Evolutionary conservation across 2,329 filamentous ascomycete species (phyloP).

Genomic region (Colletotrichum simmondsii): DNA sequence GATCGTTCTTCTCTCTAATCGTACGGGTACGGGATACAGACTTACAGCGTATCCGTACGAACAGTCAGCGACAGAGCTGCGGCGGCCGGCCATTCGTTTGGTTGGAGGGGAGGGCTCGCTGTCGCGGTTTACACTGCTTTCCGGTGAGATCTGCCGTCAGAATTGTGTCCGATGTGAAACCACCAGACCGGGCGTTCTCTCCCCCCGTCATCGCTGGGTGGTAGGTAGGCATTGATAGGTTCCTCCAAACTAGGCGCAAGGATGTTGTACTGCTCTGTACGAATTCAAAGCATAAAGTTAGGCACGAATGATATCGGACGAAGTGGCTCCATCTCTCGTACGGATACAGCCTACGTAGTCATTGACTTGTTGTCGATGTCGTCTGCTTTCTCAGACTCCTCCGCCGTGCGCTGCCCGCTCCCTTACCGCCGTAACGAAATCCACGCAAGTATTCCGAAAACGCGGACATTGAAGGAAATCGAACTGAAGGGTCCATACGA

Average conservation of each 20-base stretch:
- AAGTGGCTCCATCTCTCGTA: not conserved
- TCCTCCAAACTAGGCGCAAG: not conserved
- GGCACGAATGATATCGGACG: not conserved
- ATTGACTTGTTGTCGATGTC: not conserved
- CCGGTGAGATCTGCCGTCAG: conserved; percentile 18
- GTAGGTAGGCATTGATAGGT: not conserved
- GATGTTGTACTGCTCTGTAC: not conserved
- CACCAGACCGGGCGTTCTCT: not conserved
- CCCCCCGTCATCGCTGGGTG: not conserved
- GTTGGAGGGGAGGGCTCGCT: not conserved
- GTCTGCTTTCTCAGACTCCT: not conserved
- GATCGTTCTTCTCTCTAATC: not conserved
- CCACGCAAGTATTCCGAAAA: conserved; percentile 2
- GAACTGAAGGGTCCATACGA: conserved; percentile 19
- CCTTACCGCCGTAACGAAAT: not conserved
- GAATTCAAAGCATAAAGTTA: not conserved
- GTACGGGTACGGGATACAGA: no score
- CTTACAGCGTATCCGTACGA: not conserved
- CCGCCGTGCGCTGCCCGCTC: not conserved
- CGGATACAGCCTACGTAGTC: not conserved
- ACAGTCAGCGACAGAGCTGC: not conserved
- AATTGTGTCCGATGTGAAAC: conserved; percentile 29
- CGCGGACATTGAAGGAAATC: conserved; percentile 6
- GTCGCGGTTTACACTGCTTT: conserved; percentile 11
- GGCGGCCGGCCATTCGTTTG: not conserved